Percentiles rank a stretch among this genome's conserved stretches.
phyloP scores from a whole-genome alignment of 2,329 filamentous ascomycete genomes.

The Colletotrichum sp. region DNA sequence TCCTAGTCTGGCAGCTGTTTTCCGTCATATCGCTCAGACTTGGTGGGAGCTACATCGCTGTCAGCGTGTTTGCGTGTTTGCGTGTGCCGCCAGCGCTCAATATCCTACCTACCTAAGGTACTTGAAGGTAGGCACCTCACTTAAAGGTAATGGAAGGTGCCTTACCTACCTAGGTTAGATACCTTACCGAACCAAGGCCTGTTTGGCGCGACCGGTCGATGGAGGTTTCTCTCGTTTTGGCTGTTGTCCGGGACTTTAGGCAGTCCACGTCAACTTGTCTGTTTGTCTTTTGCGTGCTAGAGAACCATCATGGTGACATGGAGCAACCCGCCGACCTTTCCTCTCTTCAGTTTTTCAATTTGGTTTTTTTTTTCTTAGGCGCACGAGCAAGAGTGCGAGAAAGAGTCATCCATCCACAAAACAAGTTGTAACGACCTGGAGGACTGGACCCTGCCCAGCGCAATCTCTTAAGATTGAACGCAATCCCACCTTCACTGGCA shows the following conservation, averaged over 20 bases:
- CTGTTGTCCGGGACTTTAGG: not conserved
- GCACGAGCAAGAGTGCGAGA: too few species aligned
- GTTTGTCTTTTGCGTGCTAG: not conserved
- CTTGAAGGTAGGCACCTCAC: too few species aligned
- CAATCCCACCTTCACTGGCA: constrained; percentile 9
- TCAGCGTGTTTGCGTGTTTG: not conserved
- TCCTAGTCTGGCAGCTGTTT: constrained; percentile 1
- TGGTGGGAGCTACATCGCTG: not conserved
- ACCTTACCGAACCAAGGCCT: too few species aligned
- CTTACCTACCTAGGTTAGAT: too few species aligned
- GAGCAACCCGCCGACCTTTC: not conserved
- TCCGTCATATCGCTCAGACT: not conserved
- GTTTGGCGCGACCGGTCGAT: not conserved
- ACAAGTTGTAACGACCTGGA: not conserved
- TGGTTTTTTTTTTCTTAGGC: too few species aligned
- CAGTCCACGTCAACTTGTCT: not conserved
- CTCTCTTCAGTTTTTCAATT: too few species aligned
- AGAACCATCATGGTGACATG: not conserved
- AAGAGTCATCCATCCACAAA: not conserved
- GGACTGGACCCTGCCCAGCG: constrained; percentile 5
- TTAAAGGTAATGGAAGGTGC: too few species aligned
- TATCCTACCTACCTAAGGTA: too few species aligned
- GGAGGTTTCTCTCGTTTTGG: not conserved
- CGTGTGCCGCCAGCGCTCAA: not conserved
- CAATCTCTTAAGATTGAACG: constrained; percentile 16